Base-by-base conservation (phyloP, 2,329 filamentous ascomycete genomes). In the Cladosporium colombiae region DNA sequence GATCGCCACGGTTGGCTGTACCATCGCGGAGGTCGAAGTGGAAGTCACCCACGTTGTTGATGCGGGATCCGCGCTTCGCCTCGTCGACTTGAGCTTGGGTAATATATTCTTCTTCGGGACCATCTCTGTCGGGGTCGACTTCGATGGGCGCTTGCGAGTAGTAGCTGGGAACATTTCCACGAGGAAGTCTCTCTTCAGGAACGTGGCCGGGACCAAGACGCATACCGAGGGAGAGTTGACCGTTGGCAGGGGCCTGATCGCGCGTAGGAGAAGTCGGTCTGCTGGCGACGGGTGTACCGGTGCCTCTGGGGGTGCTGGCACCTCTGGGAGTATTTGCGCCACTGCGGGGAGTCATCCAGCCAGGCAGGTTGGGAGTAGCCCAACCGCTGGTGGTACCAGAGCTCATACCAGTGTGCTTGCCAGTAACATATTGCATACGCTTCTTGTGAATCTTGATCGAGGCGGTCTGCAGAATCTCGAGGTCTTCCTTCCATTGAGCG, bases 401-500 rank as follows among this genome's bases (percentile, higher is more conserved):
- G 44, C 50, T 40, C 40, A 64, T 35, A 59, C 62, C 62, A 44
- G 62, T 64, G 40, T 64, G 62, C 40, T 59, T 58, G 35, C 23
- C 62, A 37, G 62, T 64, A 16, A 64, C 62, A 23, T 50, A 59
- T 53, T 58, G 40, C 69, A 74, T 72, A 61, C 78, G 79, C 71
- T 83, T 84, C 69, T 82, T 77, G 72, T 85, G 83, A 18, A 87
- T 81, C 60, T 84, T 83, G 72, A 89, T 89, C 0, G 86, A 82
- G 11, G 83, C 86, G 16, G 78, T 78, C 71, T 90, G 87, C 21
- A 90, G 80, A 49, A 84, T 86, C 68, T 88, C 87, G 11, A 89
- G 78, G 67, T 88, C 86, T 70, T 88, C 84, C 61, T 88, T 81
- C 88, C 88, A 90, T 71, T 89, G 86, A 3, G 84, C 85, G 16